phyloP scores from a whole-genome alignment of 169 alveolate genomes.

The Amoebophrya sp. region DNA sequence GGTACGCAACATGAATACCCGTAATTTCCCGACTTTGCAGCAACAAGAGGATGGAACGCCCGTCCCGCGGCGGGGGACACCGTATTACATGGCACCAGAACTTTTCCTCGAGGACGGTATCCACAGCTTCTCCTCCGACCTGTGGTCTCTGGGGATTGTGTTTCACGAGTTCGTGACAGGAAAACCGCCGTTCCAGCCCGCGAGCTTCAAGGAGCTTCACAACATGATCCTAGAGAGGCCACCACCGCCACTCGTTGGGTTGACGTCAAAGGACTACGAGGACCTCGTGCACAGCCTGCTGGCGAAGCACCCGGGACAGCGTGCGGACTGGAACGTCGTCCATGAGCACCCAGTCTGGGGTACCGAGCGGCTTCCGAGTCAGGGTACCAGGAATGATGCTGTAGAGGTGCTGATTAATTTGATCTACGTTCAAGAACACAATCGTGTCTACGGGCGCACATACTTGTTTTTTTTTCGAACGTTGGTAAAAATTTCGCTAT shows the following conservation, averaged over 20 bases:
- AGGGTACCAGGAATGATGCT: too few species aligned
- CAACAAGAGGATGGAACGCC: slow-evolving; percentile 29
- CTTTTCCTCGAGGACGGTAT: slow-evolving; percentile 70
- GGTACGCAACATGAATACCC: background rate
- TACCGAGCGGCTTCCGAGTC: background rate
- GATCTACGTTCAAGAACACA: too few species aligned
- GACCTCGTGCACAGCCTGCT: background rate
- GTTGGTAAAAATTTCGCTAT: too few species aligned
- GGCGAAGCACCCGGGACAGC: background rate
- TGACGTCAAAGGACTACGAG: background rate
- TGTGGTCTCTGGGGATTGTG: slow-evolving; percentile 60
- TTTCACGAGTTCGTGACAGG: slow-evolving; percentile 60
- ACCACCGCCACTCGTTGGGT: background rate
- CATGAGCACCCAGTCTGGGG: background rate
- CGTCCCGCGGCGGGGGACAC: slow-evolving; percentile 60
- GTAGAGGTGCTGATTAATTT: too few species aligned
- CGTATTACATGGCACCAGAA: slow-evolving; percentile 80
- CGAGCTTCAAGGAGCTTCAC: background rate
- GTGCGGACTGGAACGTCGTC: background rate
- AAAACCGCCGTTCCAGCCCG: slow-evolving; percentile 65
- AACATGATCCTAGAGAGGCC: background rate
- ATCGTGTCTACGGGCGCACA: too few species aligned
- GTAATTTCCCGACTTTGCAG: background rate
- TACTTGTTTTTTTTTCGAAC: too few species aligned
- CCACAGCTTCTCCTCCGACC: slow-evolving; percentile 68